Evolutionary conservation across 2,329 filamentous ascomycete species (phyloP).

Genomic region (Cytospora schulzeri): DNA sequence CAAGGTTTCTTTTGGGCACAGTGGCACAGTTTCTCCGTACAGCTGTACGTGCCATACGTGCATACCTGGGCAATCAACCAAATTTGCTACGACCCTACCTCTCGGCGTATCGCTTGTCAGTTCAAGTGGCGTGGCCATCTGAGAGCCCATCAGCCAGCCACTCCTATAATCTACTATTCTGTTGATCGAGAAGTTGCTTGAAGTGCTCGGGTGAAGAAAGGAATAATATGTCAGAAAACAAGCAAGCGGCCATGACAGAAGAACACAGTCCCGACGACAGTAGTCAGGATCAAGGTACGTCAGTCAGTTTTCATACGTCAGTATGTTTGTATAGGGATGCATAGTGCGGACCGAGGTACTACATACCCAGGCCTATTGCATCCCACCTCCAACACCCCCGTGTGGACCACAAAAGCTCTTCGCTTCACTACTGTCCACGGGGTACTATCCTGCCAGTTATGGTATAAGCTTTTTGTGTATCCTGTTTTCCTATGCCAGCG

Average conservation of each 20-base stretch:
- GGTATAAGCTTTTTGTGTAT: neutral
- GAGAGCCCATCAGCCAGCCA: neutral
- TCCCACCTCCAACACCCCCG: neutral
- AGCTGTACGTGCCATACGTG: no score
- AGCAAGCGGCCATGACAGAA: neutral
- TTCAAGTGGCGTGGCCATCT: neutral
- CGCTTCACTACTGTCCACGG: no score
- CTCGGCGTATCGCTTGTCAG: neutral
- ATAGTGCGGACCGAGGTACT: neutral
- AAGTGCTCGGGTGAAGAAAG: neutral
- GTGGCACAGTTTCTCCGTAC: no score
- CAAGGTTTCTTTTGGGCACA: neutral
- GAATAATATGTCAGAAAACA: neutral
- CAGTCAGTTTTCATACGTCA: neutral
- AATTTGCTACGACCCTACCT: no score
- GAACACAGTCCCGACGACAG: neutral
- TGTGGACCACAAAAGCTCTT: no score
- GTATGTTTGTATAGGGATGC: neutral
- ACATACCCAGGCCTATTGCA: neutral
- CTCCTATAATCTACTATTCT: no score
- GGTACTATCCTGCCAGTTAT: neutral
- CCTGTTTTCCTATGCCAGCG: neutral
- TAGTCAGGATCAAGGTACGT: neutral
- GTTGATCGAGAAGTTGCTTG: neutral
- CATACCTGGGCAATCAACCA: no score